A percentile compares a stretch with the other conserved stretches of the same genome.
These are phyloP conservation scores for Rhododendron mucronatum DNA, from an alignment of 148 eudicot species.

Conservation along the genomic window DNA sequence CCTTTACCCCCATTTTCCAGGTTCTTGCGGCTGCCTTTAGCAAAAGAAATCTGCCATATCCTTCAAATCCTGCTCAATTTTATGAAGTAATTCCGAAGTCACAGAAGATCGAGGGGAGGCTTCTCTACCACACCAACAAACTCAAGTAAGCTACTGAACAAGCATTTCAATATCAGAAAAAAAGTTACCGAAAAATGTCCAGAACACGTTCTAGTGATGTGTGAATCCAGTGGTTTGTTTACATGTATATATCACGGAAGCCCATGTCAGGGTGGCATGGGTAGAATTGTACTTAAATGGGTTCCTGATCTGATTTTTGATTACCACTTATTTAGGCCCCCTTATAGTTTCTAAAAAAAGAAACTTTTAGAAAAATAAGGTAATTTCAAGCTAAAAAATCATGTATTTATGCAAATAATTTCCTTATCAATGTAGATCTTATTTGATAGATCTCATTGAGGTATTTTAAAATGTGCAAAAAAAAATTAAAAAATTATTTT, in stretches of 20 bases:
- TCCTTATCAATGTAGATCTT: no score
- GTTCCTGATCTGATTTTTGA: neutral
- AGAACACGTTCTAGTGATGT: neutral
- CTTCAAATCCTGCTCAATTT: slow-evolving; percentile 29
- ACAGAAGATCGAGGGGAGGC: slow-evolving; percentile 27
- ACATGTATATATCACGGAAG: neutral
- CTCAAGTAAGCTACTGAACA: slow-evolving; percentile 38
- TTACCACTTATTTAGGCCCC: neutral
- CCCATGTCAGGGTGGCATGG: neutral
- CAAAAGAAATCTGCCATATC: slow-evolving; percentile 53
- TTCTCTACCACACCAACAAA: slow-evolving; percentile 42
- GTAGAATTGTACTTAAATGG: neutral
- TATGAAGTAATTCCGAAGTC: slow-evolving; percentile 37
- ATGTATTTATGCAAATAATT: no score
- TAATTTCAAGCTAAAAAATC: no score
- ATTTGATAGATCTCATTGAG: no score
- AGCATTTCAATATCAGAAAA: neutral
- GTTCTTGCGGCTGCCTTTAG: slow-evolving; percentile 66
- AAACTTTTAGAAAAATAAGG: no score
- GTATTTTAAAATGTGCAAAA: no score
- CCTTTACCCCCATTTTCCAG: slow-evolving; percentile 56
- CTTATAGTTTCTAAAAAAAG: no score
- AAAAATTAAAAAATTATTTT: no score
- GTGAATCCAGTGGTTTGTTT: neutral
- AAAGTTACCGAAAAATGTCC: neutral